Evolutionary conservation across 73 alveolate species (phyloP), one percentile per base, ranked within the genome.

Genomic region (Paramecium tetraurelia): DNA sequence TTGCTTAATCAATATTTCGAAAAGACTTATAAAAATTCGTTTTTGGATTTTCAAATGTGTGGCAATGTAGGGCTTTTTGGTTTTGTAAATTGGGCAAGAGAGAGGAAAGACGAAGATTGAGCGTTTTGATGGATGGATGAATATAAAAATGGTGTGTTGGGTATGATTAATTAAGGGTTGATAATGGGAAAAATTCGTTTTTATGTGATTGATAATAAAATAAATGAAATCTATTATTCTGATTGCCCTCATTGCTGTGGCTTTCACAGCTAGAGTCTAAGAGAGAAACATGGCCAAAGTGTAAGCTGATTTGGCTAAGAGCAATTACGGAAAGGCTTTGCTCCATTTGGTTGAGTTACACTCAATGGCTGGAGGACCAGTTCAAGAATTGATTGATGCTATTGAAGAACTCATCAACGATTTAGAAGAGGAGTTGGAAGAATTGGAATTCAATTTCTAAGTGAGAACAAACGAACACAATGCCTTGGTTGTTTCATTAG

Each of bases 271-370:
- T 35, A 75, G 59, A 75, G 87, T 75, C 18, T 22, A 75, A 38
- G 87, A 75, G 87, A 75, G 87, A 75, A 75, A 75, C 40, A 75
- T 75, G 87, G 87, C 87, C 12, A 75, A 75, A 75, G 87, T 75
- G 2, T 38, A 75, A 75, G 59, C 87, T 16, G 87, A 75, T 21
- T 75, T 75, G 46, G 87, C 87, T 38, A 75, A 75, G 27, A 38
- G 68, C 21, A 75, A 33, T 35, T 75, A 75, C 14, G 87, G 87
- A 75, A 38, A 35, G 18, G 87, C 87, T 20, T 75, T 75, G 36
- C 38, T 75, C 2, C 87, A 75, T 38, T 41, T 75, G 33, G 68
- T 75, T 33, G 87, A 75, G 59, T 75, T 75, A 75, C 87, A 75
- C 16, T 12, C 87, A 38, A 38, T 38, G 87, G 87, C 87, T 75